Conservation (phyloP, 2,329 filamentous ascomycete species). For the Lachnellula cervina region DNA sequence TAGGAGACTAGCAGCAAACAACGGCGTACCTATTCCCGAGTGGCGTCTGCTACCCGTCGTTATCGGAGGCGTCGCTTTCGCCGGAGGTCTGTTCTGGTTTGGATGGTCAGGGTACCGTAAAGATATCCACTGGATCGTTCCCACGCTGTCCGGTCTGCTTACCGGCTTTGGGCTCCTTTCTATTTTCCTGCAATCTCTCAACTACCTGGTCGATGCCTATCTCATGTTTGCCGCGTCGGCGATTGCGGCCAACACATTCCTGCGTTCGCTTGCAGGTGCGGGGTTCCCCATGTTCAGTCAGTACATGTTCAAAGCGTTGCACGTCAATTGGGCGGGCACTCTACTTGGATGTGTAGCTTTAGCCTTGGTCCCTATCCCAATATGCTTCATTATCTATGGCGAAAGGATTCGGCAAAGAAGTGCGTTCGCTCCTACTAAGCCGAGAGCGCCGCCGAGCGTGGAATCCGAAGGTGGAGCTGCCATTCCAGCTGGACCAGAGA, state of each 20-base stretch:
- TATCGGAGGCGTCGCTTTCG: constrained; percentile 54
- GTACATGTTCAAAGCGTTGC: constrained; percentile 62
- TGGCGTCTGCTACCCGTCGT: constrained; percentile 63
- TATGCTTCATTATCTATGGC: constrained; percentile 59
- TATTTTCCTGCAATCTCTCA: constrained; percentile 76
- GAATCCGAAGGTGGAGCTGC: constrained; percentile 13
- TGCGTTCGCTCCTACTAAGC: constrained; percentile 48
- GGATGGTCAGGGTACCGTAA: constrained; percentile 56
- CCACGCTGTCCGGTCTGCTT: constrained; percentile 55
- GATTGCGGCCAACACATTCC: constrained; percentile 75
- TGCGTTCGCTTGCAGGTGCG: constrained; percentile 73
- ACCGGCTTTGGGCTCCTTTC: constrained; percentile 75
- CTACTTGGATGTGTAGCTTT: constrained; percentile 57
- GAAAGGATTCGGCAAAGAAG: constrained; percentile 51
- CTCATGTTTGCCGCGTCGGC: constrained; percentile 63
- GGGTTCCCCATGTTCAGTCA: constrained; percentile 74
- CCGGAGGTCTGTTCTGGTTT: constrained; percentile 70
- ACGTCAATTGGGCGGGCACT: constrained; percentile 58
- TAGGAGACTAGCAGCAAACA: constrained; percentile 63
- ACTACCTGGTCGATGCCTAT: constrained; percentile 75
- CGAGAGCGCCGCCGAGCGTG: constrained; percentile 11
- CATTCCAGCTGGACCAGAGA: constrained; percentile 4
- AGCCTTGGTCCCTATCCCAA: constrained; percentile 55
- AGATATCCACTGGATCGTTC: constrained; percentile 60
- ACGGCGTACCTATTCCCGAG: constrained; percentile 58